Conservation (phyloP, 2,329 filamentous ascomycete species). For the Alternaria rosae region DNA sequence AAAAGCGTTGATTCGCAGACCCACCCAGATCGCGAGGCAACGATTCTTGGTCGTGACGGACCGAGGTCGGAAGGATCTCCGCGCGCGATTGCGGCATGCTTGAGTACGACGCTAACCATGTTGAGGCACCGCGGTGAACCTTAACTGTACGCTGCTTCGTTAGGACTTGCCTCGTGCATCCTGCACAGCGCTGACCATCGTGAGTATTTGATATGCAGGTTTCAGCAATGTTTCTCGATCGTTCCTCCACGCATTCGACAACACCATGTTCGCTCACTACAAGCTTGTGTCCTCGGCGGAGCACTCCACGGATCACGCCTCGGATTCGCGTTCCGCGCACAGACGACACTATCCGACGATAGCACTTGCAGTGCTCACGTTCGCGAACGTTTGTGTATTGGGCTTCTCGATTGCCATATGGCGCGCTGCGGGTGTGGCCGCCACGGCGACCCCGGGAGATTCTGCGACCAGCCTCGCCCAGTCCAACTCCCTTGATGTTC, state of each 20-base stretch:
- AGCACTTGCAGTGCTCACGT: neutral
- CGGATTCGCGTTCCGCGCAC: neutral
- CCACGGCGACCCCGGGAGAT: neutral
- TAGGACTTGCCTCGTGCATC: constrained; percentile 2
- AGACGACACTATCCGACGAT: constrained; percentile 1
- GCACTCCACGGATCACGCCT: neutral
- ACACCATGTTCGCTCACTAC: constrained; percentile 7
- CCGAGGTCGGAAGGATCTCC: neutral
- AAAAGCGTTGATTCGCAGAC: constrained; percentile 1
- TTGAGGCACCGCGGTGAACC: neutral
- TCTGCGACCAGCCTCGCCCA: neutral
- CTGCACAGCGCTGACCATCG: neutral
- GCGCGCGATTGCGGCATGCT: neutral
- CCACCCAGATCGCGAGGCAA: neutral
- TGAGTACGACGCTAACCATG: neutral
- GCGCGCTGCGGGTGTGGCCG: neutral
- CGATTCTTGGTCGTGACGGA: neutral
- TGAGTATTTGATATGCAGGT: constrained; percentile 3
- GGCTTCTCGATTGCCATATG: constrained; percentile 3
- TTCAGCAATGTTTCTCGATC: neutral
- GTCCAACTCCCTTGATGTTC: neutral
- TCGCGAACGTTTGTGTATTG: constrained; percentile 4
- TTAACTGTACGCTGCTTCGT: constrained; percentile 4
- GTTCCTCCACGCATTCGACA: neutral
- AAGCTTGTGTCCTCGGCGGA: constrained; percentile 1